phyloP scores from a whole-genome alignment of 441 rosid species.

The Rhodomyrtus psidioides region DNA sequence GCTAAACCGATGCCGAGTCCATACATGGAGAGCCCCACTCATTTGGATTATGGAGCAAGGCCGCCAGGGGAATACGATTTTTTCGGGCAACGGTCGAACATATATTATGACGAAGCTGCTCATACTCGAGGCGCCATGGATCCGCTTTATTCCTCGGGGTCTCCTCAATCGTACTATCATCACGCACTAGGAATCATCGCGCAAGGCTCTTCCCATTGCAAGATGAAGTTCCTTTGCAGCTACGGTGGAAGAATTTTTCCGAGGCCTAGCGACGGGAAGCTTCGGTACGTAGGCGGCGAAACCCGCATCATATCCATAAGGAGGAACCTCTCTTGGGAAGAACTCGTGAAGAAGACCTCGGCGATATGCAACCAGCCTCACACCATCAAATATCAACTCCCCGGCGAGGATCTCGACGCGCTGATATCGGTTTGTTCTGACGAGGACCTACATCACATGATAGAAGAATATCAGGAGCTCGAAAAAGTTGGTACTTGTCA shows the following conservation, averaged over 20 bases:
- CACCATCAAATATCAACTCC: conserved; percentile 55
- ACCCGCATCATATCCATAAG: conserved; percentile 45
- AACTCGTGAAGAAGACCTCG: conserved; percentile 36
- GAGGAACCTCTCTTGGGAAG: conserved; percentile 28
- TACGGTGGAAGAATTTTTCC: conserved; percentile 58
- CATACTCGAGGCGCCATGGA: conserved; percentile 4
- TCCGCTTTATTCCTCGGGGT: conserved; percentile 11
- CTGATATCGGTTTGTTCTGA: conserved; percentile 47
- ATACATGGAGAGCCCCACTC: conserved; percentile 14
- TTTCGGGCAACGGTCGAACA: background rate
- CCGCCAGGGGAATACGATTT: conserved; percentile 14
- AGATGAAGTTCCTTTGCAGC: conserved; percentile 58
- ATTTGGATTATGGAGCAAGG: conserved; percentile 11
- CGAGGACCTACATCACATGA: conserved; percentile 56
- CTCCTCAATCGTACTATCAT: conserved; percentile 34
- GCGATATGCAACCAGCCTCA: conserved; percentile 42
- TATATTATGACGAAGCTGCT: conserved; percentile 2
- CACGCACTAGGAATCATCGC: conserved; percentile 14
- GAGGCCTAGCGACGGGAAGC: conserved; percentile 50
- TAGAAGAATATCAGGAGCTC: conserved; percentile 53
- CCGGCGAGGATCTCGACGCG: conserved; percentile 65
- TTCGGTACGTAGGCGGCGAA: conserved; percentile 60
- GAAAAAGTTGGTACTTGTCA: conserved; percentile 38
- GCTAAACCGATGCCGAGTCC: conserved; percentile 2
- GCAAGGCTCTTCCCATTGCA: conserved; percentile 18